Base-by-base conservation (phyloP, 2,329 filamentous ascomycete genomes). In the Ophiosphaerella korrae region DNA sequence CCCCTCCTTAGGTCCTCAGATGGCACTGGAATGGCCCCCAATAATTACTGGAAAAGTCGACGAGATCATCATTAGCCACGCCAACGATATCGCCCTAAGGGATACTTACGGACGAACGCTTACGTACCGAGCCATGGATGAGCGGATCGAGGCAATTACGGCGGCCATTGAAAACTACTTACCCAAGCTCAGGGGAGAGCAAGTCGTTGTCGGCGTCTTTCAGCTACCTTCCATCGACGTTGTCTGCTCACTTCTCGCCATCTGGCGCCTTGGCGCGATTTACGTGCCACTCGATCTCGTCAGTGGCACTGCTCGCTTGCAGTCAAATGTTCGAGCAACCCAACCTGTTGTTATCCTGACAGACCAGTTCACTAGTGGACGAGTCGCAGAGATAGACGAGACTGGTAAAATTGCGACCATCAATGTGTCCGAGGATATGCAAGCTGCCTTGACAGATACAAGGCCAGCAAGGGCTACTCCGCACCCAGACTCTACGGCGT, bases 401-500 rank as follows among this genome's bases (percentile, higher is more conserved):
- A 34, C 7, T 14, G 39, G 21, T 11, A 37, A 35, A 35, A 35
- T n/a, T 16, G 42, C n/a, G 24, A 43, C 26, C 26, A 11, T 53
- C 16, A 43, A 47, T 39, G 48, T 55, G 4, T 50, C 48, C 5
- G 39, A 37, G 16, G 4, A 53, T 13, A 8, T 33, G 2, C 13
- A 35, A 23, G 16, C 13, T 7, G 37, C 45, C 16, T 7, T 24
- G 12, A 32, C 36, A 31, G n/a, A 35, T 9, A 2, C 36, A 14
- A 38, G 31, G 16, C n/a, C 39, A 9, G 18, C n/a, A 13, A 18
- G 16, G 29, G 2, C 29, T 14, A 7, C 33, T 35, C 13, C 31
- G 4, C 26, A 3, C 26, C 26, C 26, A 16, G 32, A 37, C n/a
- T 23, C 18, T 8, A 75, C 78, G 2, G 84, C 84, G 0, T 87